Base-by-base conservation (phyloP, 2,329 filamentous ascomycete genomes). In the Cordyceps javanica region DNA sequence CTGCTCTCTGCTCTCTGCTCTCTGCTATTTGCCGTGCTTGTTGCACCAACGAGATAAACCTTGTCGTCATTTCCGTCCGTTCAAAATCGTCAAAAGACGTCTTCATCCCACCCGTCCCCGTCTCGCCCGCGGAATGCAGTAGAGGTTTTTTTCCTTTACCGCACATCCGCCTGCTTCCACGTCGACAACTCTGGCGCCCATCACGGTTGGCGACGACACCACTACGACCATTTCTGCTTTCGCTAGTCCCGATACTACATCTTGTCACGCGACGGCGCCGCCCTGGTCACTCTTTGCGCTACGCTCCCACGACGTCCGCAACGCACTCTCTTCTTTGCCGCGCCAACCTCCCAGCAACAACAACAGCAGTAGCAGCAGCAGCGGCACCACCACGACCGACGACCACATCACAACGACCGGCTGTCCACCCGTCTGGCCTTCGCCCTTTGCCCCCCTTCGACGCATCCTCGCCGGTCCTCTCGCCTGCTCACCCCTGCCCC, bases 261-360 rank as follows among this genome's bases (percentile, higher is more conserved):
- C 55, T 44, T 16, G 19, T 57, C 54, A 57, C 54, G 54, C 54
- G 54, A 57, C 54, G n/a, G 32, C 54, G 13, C 25, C 54, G 28
- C 39, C 55, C 21, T 50, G 45, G 55, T 42, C 45, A 42, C 46
- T 50, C 36, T 57, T 44, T 25, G 5, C 28, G 36, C 38, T 57
- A 19, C 26, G 19, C 46, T 52, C 55, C 28, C 38, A 50, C 55
- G 46, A 57, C 55, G 16, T 48, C 42, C 42, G 23, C 42, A 32
- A 28, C 46, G 26, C n/a, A 16, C 36, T 21, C 46, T 28, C 36
- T n/a, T 16, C 23, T 13, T 13, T n/a, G n/a, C n/a, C 38, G 46
- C 46, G 38, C 19, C 16, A 34, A 26, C 25, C 34, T 48, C 32
- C n/a, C 39, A 25, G n/a, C 55, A 25, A 19, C 16, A 34, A 11